Percentiles rank a stretch among this genome's conserved stretches.
phyloP scores from a whole-genome alignment of 768 basidiomycete species.

The Russula vinacea region DNA sequence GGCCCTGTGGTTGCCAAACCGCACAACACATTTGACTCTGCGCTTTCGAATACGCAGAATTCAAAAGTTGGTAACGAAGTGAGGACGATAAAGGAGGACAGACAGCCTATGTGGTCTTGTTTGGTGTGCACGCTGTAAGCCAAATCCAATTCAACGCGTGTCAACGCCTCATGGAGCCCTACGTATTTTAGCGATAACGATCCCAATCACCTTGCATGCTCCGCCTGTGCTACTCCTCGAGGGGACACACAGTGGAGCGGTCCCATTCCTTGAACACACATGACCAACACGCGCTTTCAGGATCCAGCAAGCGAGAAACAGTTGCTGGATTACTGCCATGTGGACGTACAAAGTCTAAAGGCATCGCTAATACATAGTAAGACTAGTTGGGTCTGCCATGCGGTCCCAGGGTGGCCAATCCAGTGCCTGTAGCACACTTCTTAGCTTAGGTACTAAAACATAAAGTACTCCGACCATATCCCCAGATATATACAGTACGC shows the following conservation, averaged over 20 bases:
- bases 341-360: neutral
- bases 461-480: neutral
- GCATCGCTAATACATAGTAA: neutral
- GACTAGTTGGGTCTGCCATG: neutral
- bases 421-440: slow-evolving; percentile 38
- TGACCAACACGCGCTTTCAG: slow-evolving; percentile 7
- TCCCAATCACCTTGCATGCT: slow-evolving; percentile 54
- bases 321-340: neutral
- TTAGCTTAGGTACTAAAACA: no score
- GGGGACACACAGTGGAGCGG: slow-evolving; percentile 37
- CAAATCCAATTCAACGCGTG: neutral
- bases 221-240: slow-evolving; percentile 55
- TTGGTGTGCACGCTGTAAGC: slow-evolving; percentile 15
- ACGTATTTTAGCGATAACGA: slow-evolving; percentile 47
- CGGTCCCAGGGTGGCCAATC: slow-evolving; percentile 20
- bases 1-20: neutral
- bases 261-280: slow-evolving; percentile 8
- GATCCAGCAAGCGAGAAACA: neutral
- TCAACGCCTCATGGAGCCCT: slow-evolving; percentile 2
- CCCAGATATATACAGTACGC: neutral
- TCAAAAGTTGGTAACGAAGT: neutral
- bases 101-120: slow-evolving; percentile 24
- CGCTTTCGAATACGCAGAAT: slow-evolving; percentile 4
- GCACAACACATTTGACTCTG: slow-evolving; percentile 10
- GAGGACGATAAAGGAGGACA: neutral